Percentiles rank a stretch among this genome's conserved stretches.
Evolutionary conservation across 1,139 yeast genomes (phyloP).

Genomic region (Saccharomyces hybrid): DNA sequence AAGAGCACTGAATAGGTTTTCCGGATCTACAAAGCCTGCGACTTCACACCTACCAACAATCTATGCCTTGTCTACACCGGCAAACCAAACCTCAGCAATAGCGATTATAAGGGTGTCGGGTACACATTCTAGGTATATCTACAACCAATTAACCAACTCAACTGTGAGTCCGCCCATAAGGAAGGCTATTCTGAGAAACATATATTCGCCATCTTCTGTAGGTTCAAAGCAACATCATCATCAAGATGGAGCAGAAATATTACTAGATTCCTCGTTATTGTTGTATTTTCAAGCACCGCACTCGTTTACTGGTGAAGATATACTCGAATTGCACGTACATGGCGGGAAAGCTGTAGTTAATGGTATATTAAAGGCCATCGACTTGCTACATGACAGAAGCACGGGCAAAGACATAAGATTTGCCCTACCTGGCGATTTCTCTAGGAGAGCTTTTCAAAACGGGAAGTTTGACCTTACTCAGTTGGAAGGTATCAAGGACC

Average conservation of each 20-base stretch:
- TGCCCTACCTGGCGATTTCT: conserved; percentile 92
- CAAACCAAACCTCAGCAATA: conserved; percentile 68
- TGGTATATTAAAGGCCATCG: conserved; percentile 59
- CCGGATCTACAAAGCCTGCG: background rate
- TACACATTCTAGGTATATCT: conserved; percentile 41
- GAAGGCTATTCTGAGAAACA: conserved; percentile 47
- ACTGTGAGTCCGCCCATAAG: conserved; percentile 41
- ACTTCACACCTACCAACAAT: conserved; percentile 47
- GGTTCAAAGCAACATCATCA: background rate
- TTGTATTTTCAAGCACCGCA: conserved; percentile 63
- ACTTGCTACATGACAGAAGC: conserved; percentile 37
- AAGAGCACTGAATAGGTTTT: background rate
- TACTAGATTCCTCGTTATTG: conserved; percentile 73
- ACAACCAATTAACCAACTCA: conserved; percentile 31
- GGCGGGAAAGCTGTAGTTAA: conserved; percentile 86
- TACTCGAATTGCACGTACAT: conserved; percentile 79
- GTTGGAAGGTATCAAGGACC: conserved; percentile 80
- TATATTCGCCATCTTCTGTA: conserved; percentile 36
- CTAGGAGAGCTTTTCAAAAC: conserved; percentile 70
- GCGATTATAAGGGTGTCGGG: conserved; percentile 85
- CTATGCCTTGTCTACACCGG: conserved; percentile 81
- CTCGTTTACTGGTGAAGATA: conserved; percentile 89
- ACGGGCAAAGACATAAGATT: conserved; percentile 48
- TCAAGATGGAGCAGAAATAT: conserved; percentile 18
- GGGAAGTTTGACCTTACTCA: conserved; percentile 68